Evolutionary conservation across 192 early-diverging fungal species (phyloP), one percentile per base, ranked within the genome.

Genomic region (Ramicandelaber brevisporus): DNA sequence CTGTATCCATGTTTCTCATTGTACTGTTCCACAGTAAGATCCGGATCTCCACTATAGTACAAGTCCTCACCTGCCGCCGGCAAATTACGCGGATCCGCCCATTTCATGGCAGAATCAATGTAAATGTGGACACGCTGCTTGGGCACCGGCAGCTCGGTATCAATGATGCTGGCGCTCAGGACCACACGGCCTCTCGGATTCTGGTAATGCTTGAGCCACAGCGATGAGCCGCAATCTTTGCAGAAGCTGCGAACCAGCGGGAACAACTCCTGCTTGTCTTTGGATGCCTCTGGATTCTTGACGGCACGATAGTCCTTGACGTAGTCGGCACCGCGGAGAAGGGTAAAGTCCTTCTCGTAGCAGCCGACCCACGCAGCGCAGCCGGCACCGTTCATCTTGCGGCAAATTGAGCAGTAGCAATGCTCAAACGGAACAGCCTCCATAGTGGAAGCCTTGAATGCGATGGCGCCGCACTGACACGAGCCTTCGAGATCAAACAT

Each of bases 371-470:
- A n/a, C n/a, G n/a, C n/a, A n/a, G n/a, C n/a, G n/a, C n/a, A n/a
- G 29, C 62, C 58, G 19, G 64, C 64, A 24, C 68, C 64, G 17
- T 61, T 41, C 14, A 55, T 51, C 41, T 67, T 67, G 40, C 68
- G 64, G 36, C 68, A 71, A 30, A 71, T 71, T 8, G 59, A 58
- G 41, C 67, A 70, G 27, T 53, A 62, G 38, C 67, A 70, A 4
- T 41, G 45, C 52, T 57, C 55, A 30, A 53, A 64, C 2, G 68
- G 68, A 3, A 57, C 56, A 0, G 65, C 57, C 13, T 61, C 55
- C 12, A 49, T 20, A 26, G 50, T 55, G 1, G 34, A 37, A 8
- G 63, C 57, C 33, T 38, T 53, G 29, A 68, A 71, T 17, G 37
- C 34, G 4, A 63, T 46, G 17, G 52, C 57, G 22, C 50, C 65